A percentile compares a stretch with the other conserved stretches of the same genome.
Evolutionary conservation across 257 asterid species (phyloP).

Genomic region (Ocimum tenuiflorum): DNA sequence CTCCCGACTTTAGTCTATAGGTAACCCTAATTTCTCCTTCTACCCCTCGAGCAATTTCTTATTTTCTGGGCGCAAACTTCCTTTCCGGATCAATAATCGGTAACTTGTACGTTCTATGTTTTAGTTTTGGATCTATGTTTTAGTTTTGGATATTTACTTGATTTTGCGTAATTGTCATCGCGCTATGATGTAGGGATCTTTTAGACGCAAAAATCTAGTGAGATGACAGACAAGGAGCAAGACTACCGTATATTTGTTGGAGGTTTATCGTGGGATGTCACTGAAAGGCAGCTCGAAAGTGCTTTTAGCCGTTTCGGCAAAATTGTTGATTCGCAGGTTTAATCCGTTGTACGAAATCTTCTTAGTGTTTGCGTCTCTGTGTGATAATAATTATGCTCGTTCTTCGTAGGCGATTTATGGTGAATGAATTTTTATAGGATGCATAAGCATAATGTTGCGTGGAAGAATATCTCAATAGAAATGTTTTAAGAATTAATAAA

Average conservation of each 20-base stretch:
- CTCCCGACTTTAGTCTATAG: neutral
- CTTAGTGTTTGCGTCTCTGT: neutral
- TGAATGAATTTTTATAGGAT: neutral
- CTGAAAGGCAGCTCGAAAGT: conserved; percentile 83
- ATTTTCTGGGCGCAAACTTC: neutral
- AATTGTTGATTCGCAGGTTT: conserved; percentile 82
- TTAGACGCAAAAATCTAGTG: neutral
- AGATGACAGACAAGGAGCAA: conserved; percentile 72
- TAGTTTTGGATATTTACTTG: neutral
- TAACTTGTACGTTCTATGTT: neutral
- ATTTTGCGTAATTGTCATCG: conserved; percentile 6
- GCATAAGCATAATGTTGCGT: neutral
- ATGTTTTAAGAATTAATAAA: neutral
- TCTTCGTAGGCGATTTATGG: neutral
- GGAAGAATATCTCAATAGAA: neutral
- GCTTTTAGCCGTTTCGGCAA: conserved; percentile 82
- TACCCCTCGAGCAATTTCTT: neutral
- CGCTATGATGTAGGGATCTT: conserved; percentile 12
- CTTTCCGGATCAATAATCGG: neutral
- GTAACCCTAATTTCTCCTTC: conserved; percentile 17
- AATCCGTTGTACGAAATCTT: neutral
- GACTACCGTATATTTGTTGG: conserved; percentile 88
- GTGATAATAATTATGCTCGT: neutral
- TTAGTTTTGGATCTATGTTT: neutral
- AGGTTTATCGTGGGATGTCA: conserved; percentile 79